phyloP scores from a whole-genome alignment of 345 rosid genomes.

The Heritiera littoralis region DNA sequence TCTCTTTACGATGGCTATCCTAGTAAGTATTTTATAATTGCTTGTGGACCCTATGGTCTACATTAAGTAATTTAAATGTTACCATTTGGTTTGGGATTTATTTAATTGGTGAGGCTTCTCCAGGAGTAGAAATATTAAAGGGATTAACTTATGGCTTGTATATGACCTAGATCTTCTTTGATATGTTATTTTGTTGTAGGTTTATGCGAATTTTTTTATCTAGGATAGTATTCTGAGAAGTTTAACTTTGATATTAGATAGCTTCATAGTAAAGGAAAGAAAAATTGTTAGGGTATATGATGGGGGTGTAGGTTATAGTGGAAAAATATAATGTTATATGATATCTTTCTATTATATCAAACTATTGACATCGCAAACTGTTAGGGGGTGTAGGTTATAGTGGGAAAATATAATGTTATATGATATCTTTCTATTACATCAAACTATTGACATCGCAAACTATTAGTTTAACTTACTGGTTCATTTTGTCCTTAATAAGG shows the following conservation, averaged over 20 bases:
- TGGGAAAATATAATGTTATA: neutral
- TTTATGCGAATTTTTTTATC: conserved; percentile 1
- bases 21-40: conserved; percentile 42
- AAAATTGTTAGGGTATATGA: neutral
- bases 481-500: neutral
- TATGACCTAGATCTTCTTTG: neutral
- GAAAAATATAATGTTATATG: neutral
- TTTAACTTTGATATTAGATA: neutral
- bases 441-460: neutral
- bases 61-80: neutral
- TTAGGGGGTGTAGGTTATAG: too few relatives aligned
- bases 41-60: neutral
- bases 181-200: conserved; percentile 1
- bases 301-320: conserved; percentile 2
- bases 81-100: neutral
- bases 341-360: conserved; percentile 6
- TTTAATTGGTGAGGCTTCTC: conserved; percentile 9
- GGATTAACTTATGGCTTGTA: neutral
- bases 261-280: neutral
- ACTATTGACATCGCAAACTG: neutral
- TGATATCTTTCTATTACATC: conserved; percentile 1
- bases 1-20: conserved; percentile 59
- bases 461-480: neutral
- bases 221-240: conserved; percentile 6
- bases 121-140: neutral